phyloP scores from a whole-genome alignment of 1,284 basidiomycete species.

The Apiotrichum porosum region DNA sequence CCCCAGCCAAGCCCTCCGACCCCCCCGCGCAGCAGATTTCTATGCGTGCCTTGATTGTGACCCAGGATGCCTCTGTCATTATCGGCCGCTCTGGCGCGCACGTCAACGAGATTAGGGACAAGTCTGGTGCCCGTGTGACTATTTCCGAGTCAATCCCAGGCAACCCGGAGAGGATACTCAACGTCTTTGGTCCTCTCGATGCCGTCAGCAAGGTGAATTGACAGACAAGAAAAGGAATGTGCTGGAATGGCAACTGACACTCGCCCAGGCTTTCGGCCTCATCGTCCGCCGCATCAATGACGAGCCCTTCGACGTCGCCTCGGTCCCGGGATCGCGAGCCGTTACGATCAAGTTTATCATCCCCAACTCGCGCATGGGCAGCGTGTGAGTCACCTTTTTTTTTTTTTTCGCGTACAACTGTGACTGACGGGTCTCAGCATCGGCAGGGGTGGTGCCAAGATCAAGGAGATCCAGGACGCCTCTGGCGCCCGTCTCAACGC shows the following conservation, averaged over 20 bases:
- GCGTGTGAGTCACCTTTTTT: conserved; percentile 56
- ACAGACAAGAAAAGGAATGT: no score
- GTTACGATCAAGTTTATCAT: conserved; percentile 99
- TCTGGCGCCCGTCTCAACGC: conserved; percentile 94
- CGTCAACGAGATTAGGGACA: conserved; percentile 97
- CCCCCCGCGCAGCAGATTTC: conserved; percentile 59
- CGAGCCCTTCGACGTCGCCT: conserved; percentile 95
- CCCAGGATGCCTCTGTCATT: conserved; percentile 98
- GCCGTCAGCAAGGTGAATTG: conserved; percentile 91
- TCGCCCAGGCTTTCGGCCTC: conserved; percentile 83
- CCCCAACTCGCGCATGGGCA: conserved; percentile 98
- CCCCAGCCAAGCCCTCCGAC: conserved; percentile 37
- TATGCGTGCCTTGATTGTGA: conserved; percentile 95
- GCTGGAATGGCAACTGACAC: background rate
- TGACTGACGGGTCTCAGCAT: no score
- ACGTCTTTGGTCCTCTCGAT: conserved; percentile 94
- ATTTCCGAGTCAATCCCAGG: conserved; percentile 95
- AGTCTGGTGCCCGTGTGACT: conserved; percentile 89
- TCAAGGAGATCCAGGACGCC: conserved; percentile 99
- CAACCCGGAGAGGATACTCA: conserved; percentile 96
- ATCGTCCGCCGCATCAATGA: conserved; percentile 99
- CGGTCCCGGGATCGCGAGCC: conserved; percentile 92
- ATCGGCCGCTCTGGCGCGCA: conserved; percentile 95
- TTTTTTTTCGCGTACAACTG: no score
- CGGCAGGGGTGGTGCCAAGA: conserved; percentile 94